A percentile compares a stretch with the other conserved stretches of the same genome.
These are phyloP conservation scores for Diaporthe ilicicola DNA, from an alignment of 2,329 filamentous ascomycete species.

Conservation along the genomic window DNA sequence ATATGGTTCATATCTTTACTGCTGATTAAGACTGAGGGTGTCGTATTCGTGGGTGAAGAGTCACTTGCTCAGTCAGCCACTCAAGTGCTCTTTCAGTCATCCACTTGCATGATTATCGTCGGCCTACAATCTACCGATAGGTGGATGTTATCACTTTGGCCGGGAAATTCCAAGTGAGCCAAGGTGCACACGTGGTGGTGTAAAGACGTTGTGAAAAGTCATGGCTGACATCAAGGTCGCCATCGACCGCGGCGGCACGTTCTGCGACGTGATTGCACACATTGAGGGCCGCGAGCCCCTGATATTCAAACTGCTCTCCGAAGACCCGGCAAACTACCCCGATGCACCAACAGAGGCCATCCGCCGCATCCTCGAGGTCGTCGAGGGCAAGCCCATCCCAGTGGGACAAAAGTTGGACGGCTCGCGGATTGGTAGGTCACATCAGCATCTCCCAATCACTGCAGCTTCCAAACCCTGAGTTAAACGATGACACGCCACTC, in stretches of 20 bases:
- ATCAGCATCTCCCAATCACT: no score
- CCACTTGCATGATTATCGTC: no score
- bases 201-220: no score
- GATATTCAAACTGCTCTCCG: conserved; percentile 73
- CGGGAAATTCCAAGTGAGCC: no score
- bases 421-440: not conserved
- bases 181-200: not conserved
- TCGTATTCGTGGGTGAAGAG: no score
- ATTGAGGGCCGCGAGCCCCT: conserved; percentile 70
- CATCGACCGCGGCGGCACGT: conserved; percentile 68
- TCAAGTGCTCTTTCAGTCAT: no score
- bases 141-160: not conserved
- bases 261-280: conserved; percentile 72
- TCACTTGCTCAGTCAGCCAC: no score
- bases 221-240: conserved; percentile 30
- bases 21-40: no score
- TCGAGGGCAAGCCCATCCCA: conserved; percentile 46
- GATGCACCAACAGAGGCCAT: conserved; percentile 76
- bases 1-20: no score
- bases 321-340: conserved; percentile 72
- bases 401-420: conserved; percentile 21
- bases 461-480: no score
- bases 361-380: conserved; percentile 52
- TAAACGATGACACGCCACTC: no score
- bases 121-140: no score